These are phyloP conservation scores for Pelargonium hybrid DNA, from an alignment of 441 rosid species.

Conservation along the genomic window DNA sequence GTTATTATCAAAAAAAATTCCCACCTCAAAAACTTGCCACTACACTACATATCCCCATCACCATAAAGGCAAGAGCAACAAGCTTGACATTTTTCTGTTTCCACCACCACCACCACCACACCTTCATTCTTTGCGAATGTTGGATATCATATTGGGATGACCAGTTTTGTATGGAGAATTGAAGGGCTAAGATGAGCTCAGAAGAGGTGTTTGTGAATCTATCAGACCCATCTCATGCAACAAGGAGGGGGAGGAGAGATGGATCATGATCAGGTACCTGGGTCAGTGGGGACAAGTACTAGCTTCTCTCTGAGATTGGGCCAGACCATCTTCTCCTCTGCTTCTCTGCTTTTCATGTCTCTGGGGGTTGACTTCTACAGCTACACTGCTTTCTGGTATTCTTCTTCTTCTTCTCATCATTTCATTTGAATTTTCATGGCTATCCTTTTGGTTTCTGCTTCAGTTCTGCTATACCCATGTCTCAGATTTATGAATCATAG, in stretches of 20 bases:
- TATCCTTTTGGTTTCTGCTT: neutral
- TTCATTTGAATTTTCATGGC: neutral
- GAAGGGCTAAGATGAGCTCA: neutral
- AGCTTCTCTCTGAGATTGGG: constrained; percentile 73
- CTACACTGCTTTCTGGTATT: constrained; percentile 79
- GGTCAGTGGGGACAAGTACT: constrained; percentile 61
- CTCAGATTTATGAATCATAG: neutral
- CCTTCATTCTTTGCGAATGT: neutral
- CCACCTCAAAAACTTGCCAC: neutral
- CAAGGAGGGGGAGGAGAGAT: constrained; percentile 18
- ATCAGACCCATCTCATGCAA: constrained; percentile 13
- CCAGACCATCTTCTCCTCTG: constrained; percentile 56
- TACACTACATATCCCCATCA: neutral
- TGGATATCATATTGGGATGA: neutral
- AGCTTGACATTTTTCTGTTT: neutral
- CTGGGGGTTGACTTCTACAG: constrained; percentile 65
- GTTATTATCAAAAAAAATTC: neutral
- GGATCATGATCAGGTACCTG: constrained; percentile 41
- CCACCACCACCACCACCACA: neutral
- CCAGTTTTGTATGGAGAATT: neutral
- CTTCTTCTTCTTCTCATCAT: neutral
- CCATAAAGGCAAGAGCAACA: neutral
- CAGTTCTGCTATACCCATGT: neutral
- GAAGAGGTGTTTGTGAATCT: neutral
- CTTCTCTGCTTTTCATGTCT: constrained; percentile 76